Percentiles rank a stretch among this genome's conserved stretches.
phyloP scores from a whole-genome alignment of 2,329 filamentous ascomycete species.

The Ceratocystis harringtonii region DNA sequence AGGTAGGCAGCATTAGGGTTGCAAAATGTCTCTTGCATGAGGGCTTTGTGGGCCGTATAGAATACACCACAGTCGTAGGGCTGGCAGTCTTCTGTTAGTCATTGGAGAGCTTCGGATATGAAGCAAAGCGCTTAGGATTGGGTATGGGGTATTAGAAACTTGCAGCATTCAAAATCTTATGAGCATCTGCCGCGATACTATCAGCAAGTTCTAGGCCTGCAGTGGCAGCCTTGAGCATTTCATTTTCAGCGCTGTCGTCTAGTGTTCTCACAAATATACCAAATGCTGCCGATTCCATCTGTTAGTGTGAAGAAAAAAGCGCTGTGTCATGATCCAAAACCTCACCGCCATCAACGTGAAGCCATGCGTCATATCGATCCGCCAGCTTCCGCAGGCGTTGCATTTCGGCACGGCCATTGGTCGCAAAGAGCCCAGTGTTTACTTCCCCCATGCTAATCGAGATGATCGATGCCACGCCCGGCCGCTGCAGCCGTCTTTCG shows the following conservation, averaged over 20 bases:
- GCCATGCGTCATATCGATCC: constrained; percentile 61
- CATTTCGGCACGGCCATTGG: constrained; percentile 44
- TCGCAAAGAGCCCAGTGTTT: constrained; percentile 70
- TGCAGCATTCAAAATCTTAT: constrained; percentile 85
- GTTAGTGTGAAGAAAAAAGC: neutral
- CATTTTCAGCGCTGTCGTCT: constrained; percentile 40
- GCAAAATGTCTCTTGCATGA: constrained; percentile 49
- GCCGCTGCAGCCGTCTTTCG: constrained; percentile 39
- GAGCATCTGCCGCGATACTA: constrained; percentile 72
- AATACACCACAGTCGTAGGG: constrained; percentile 91
- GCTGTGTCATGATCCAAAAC: constrained; percentile 10
- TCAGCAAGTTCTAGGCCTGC: constrained; percentile 67
- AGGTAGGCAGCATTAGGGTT: constrained; percentile 84
- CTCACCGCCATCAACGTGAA: constrained; percentile 70
- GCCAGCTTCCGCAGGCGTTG: constrained; percentile 50
- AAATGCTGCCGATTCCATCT: constrained; percentile 42
- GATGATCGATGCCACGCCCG: constrained; percentile 54
- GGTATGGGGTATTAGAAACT: constrained; percentile 22
- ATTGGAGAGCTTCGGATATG: neutral
- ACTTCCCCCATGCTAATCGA: constrained; percentile 77
- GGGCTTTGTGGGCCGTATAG: constrained; percentile 50
- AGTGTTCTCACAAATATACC: constrained; percentile 65
- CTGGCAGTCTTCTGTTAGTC: constrained; percentile 23
- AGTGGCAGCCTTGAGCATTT: constrained; percentile 32
- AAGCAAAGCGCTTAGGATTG: neutral